Conservation (phyloP, 768 basidiomycete genomes). For the Hygrophorus russula region DNA sequence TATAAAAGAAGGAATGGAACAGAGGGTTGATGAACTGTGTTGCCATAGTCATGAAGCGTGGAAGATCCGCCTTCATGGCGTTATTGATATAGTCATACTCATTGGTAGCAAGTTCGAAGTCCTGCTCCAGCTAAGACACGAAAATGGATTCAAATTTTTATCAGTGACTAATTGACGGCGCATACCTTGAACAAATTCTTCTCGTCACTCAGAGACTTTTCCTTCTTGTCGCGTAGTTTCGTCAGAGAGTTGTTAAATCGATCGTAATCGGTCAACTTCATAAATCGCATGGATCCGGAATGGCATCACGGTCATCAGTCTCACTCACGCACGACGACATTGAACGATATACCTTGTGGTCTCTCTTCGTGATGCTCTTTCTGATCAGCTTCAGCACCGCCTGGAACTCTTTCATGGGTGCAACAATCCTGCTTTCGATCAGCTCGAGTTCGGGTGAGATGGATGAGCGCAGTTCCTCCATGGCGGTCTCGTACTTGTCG, state of each 20-base stretch:
- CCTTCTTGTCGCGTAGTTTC: constrained; percentile 96
- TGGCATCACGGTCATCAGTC: background rate
- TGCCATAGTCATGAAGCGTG: constrained; percentile 81
- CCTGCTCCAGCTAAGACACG: constrained; percentile 74
- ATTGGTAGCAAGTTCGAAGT: constrained; percentile 83
- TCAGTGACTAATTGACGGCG: too few relatives aligned
- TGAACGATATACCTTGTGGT: constrained; percentile 65
- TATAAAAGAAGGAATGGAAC: constrained; percentile 99
- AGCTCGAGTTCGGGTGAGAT: constrained; percentile 88
- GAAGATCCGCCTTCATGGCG: constrained; percentile 83
- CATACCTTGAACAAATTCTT: constrained; percentile 90
- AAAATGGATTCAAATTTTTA: background rate
- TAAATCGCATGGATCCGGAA: background rate
- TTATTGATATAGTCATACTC: constrained; percentile 93
- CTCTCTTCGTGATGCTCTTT: constrained; percentile 92
- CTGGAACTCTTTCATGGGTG: constrained; percentile 84
- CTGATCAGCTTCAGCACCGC: constrained; percentile 77
- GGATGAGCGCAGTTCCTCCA: constrained; percentile 75
- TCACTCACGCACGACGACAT: background rate
- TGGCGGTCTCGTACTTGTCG: constrained; percentile 53
- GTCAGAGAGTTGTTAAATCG: constrained; percentile 92
- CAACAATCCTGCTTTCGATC: constrained; percentile 77
- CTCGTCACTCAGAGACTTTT: constrained; percentile 91
- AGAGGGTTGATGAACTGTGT: constrained; percentile 91
- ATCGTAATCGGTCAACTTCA: constrained; percentile 83